Conservation (phyloP, 164 flowering plant species). For the Echeveria elegans region DNA sequence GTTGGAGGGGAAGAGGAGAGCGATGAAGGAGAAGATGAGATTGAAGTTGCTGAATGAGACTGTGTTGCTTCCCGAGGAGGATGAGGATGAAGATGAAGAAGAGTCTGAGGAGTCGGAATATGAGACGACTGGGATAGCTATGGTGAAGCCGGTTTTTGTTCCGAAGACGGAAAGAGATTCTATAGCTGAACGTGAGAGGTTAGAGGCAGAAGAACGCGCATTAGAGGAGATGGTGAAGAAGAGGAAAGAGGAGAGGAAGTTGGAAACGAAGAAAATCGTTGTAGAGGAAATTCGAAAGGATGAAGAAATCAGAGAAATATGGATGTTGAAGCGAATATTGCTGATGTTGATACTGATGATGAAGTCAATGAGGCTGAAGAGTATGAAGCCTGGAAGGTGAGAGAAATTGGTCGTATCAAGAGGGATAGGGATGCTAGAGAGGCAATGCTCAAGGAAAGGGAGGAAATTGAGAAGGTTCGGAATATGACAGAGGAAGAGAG, state of each 20-base stretch:
- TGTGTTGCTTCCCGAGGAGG: slow-evolving; percentile 37
- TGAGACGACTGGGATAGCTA: slow-evolving; percentile 53
- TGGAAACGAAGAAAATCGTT: slow-evolving; percentile 66
- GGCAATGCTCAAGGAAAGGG: slow-evolving; percentile 72
- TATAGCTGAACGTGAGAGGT: slow-evolving; percentile 70
- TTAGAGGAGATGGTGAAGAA: slow-evolving; percentile 55
- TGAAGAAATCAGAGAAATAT: slow-evolving; percentile 54
- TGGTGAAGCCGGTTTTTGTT: slow-evolving; percentile 28
- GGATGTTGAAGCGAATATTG: slow-evolving; percentile 56
- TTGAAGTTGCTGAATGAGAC: slow-evolving; percentile 47
- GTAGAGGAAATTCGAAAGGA: slow-evolving; percentile 70
- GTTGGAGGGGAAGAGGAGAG: slow-evolving; percentile 45
- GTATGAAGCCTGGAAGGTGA: slow-evolving; percentile 79
- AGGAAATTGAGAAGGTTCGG: slow-evolving; percentile 83
- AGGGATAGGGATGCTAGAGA: slow-evolving; percentile 81
- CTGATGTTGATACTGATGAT: slow-evolving; percentile 84
- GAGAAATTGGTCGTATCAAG: slow-evolving; percentile 88
- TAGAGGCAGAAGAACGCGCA: slow-evolving; percentile 69
- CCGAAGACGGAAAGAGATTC: slow-evolving; percentile 18
- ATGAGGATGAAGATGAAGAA: slow-evolving; percentile 45
- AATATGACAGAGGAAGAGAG: slow-evolving; percentile 92
- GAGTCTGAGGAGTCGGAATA: slow-evolving; percentile 84
- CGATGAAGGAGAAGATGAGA: slow-evolving; percentile 52
- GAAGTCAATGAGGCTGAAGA: slow-evolving; percentile 91
- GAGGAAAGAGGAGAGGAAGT: slow-evolving; percentile 55